Evolutionary conservation across 805 yeast species (phyloP), one percentile per base, ranked within the genome.

Genomic region (Kazachstania kunashirensis): DNA sequence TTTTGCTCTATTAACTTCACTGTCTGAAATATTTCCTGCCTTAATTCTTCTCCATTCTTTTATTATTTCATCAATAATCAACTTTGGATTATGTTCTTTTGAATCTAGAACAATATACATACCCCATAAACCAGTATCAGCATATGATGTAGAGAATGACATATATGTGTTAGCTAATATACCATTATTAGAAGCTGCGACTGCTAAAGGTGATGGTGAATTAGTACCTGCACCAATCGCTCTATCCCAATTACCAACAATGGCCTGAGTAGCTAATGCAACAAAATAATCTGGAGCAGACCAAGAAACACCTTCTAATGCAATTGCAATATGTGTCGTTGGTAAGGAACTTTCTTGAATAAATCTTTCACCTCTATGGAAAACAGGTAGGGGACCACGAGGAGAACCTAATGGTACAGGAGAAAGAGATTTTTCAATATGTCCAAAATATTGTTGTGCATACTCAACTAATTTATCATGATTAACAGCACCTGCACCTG

Each of bases 251-350:
- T 86, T 84, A 26, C 98, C 98, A 31, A 92, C 80, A 40, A 92
- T 81, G 9, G 97, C 96, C 65, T 92, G 96, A 6, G 96, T 94
- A 1, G 89, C 95, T 27, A 94, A 71, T 0, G 95, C 96, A 14
- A 94, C 81, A 67, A 86, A 88, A 64, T 88, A 92, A 59, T 92
- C 96, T 9, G 94, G 85, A 2, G 92, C 84, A 25, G 83, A 80
- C 99, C 99, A 92, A 26, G 95, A 80, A 17, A 88, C 96, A 50
- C 99, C 97, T 67, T 92, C 97, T n/a, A 92, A 79, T 10, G 96
- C 92, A 36, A 92, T 65, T 4, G 96, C 98, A 38, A 88, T 75
- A 62, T 92, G 94, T 1, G 96, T 86, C 6, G 77, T 77, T 23
- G 96, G 95, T 52, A 92, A 63, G 1, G 92, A 67, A 44, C 75